Evolutionary conservation across 495 filamentous ascomycete species (phyloP).

Genomic region (Neurospora sp.): DNA sequence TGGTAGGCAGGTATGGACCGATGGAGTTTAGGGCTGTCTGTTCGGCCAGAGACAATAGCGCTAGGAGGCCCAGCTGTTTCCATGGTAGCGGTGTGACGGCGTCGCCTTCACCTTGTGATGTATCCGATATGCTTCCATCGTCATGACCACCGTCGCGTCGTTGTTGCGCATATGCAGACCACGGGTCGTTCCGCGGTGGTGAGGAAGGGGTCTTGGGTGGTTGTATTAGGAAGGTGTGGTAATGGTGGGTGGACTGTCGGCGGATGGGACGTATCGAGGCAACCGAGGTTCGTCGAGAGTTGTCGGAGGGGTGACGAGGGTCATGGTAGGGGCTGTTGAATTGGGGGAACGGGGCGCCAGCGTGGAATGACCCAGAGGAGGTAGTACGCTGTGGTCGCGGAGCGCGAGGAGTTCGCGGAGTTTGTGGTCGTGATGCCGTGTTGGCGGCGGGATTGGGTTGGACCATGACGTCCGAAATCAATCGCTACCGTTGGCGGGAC

Average conservation of each 20-base stretch:
- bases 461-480: neutral
- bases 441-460: neutral
- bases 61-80: constrained; percentile 73
- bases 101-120: constrained; percentile 7
- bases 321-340: constrained; percentile 15
- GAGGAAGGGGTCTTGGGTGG: constrained; percentile 62
- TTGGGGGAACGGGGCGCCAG: constrained; percentile 35
- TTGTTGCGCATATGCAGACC: neutral
- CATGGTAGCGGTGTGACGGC: constrained; percentile 64
- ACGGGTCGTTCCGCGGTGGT: constrained; percentile 11
- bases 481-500: neutral
- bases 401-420: constrained; percentile 8
- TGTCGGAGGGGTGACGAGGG: neutral
- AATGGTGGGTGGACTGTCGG: constrained; percentile 66
- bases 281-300: constrained; percentile 7
- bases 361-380: constrained; percentile 37
- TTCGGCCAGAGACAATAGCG: constrained; percentile 80
- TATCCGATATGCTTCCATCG: constrained; percentile 10
- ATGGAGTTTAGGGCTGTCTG: constrained; percentile 96
- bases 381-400: constrained; percentile 12
- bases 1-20: constrained; percentile 88
- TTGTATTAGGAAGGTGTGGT: constrained; percentile 89
- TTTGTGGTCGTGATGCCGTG: constrained; percentile 15
- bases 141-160: constrained; percentile 11
- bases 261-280: constrained; percentile 14